Base-by-base conservation (phyloP, 2,329 filamentous ascomycete genomes). In the Xylaria sp. region DNA sequence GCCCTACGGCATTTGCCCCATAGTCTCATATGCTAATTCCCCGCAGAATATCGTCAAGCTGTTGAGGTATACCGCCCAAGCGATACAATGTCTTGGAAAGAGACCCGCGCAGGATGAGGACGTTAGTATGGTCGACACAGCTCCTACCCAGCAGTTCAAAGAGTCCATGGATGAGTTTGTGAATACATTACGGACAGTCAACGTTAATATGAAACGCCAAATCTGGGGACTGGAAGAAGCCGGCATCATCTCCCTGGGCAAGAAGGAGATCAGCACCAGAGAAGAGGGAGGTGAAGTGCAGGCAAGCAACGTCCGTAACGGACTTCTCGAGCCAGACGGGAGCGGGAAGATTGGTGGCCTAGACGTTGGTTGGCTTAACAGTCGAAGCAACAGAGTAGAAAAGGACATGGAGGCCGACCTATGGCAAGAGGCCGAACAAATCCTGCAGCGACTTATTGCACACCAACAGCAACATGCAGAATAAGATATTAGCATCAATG, bases 291-390 rank as follows among this genome's bases (percentile, higher is more conserved):
- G 68, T 8, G 72, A 73, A 28, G 68, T 67, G 15, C 64, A 68
- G 25, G 66, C 51, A 53, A 63, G 57, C 35, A 53, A 55, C 28
- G 60, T 45, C 42, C 66, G 72, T 9, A 76, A 75, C 45, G 74
- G 78, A 12, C 79, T 80, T 9, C 69, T 86, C 67, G 78, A 87
- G 73, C 82, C 87, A 40, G 79, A 86, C 46, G 85, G 83, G 40
- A 77, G 81, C 60, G 86, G 82, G 21, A 82, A 81, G 69, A 84
- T 87, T 35, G 85, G 84, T 9, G 80, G 79, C 28, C 81, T 97
- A 56, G 94, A 97, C 73, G 89, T 96, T 14, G 94, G 94, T 33
- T 94, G 91, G 87, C 78, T 98, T 70, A 98, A 97, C 74, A 94
- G 92, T 71, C 85, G 92, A 60, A 92, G 91, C 64, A 90, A 91